Conservation (phyloP, 306 rosid genomes). For the Dryas alaskensis region DNA sequence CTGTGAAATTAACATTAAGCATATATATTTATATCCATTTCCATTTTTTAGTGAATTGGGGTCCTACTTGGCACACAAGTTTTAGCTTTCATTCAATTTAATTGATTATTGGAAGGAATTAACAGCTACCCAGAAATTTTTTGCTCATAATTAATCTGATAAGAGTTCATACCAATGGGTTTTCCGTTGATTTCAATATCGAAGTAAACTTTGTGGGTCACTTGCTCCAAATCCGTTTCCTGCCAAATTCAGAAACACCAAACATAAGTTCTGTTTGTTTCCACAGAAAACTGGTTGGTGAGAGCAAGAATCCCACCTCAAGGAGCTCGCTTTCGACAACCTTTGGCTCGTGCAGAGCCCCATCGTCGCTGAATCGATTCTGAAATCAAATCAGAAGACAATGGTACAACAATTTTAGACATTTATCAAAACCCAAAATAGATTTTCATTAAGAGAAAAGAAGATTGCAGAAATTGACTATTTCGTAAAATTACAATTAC, state of each 20-base stretch:
- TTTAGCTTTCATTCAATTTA: background rate
- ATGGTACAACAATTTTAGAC: background rate
- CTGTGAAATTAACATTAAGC: no score
- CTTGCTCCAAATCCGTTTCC: conserved; percentile 39
- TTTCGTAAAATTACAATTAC: background rate
- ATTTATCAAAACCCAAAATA: background rate
- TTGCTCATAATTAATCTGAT: background rate
- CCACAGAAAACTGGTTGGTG: background rate
- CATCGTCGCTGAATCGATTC: conserved; percentile 31
- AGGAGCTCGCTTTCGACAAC: conserved; percentile 14
- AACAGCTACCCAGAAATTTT: background rate
- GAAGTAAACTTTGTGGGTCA: conserved; percentile 51
- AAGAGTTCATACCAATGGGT: conserved; percentile 40
- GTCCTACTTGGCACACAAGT: background rate
- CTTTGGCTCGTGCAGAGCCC: conserved; percentile 9
- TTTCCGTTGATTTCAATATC: conserved; percentile 46
- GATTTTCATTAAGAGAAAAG: background rate
- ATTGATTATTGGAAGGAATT: background rate
- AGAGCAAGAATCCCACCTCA: conserved; percentile 16
- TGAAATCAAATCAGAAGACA: conserved; percentile 12
- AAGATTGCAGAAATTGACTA: background rate
- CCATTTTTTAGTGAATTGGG: background rate
- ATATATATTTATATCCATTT: no score
- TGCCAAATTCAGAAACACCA: conserved; percentile 2
- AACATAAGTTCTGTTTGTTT: background rate